Evolutionary conservation across 805 yeast genomes (phyloP).

Genomic region (Candida nemodendra): DNA sequence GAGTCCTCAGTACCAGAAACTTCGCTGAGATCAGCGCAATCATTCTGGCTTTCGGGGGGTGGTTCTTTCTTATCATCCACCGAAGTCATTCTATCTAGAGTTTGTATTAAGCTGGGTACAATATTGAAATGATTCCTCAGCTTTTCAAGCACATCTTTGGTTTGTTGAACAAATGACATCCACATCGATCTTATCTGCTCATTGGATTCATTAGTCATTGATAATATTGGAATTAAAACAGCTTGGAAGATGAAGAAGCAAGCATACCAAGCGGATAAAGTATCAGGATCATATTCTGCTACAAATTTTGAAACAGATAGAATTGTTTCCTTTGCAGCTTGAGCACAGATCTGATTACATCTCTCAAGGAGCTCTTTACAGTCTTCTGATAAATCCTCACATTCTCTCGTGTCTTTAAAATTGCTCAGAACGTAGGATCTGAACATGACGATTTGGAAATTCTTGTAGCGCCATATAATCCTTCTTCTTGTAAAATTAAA

Average conservation of each 20-base stretch:
- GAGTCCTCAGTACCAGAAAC: too few relatives aligned
- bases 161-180: conserved; percentile 1
- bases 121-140: conserved; percentile 4
- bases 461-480: conserved; percentile 51
- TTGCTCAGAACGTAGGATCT: conserved; percentile 48
- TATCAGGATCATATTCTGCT: conserved; percentile 1
- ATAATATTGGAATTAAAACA: conserved; percentile 46
- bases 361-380: conserved; percentile 36
- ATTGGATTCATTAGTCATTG: background rate
- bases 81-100: conserved; percentile 7
- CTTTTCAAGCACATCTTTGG: conserved; percentile 5
- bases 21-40: too few relatives aligned
- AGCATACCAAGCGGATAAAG: conserved; percentile 46
- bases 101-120: conserved; percentile 5
- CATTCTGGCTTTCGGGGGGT: too few relatives aligned
- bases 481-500: conserved; percentile 45
- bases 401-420: conserved; percentile 30
- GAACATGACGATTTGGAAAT: conserved; percentile 46
- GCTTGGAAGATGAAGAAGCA: conserved; percentile 56
- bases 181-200: background rate
- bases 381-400: conserved; percentile 25
- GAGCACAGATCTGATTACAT: conserved; percentile 42
- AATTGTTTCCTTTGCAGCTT: conserved; percentile 46
- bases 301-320: conserved; percentile 38
- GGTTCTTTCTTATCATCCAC: background rate